Evolutionary conservation across 441 rosid genomes (phyloP), one percentile per base, ranked within the genome.

Genomic region (Arabidopsis lyrata): DNA sequence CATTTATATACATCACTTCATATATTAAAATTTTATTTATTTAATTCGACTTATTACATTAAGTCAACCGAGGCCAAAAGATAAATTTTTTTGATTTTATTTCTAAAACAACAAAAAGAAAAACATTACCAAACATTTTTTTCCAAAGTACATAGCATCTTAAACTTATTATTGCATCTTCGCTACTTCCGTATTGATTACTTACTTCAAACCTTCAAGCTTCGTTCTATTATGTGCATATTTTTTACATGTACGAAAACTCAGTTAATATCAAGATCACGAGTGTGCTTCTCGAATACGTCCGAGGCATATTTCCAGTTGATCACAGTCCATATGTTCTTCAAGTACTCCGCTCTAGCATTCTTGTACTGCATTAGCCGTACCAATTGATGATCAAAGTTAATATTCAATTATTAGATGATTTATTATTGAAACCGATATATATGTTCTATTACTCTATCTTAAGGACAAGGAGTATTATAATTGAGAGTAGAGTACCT

Each of bases 281-380:
- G 41, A 13, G 0, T 59, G 63, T 58, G 91, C 74, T 82, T 87
- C 39, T 81, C 86, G 36, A 81, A 90, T 39, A 87, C 69, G 22
- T 85, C 85, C 18, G 85, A 68, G 0, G 95, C 97, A 72, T 88
- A 86, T 75, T 90, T 90, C 98, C 99, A 92, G 76, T 92, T 87
- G 64, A 95, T 81, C 29, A 95, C 97, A 73, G 80, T 89, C 98
- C 98, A 95, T 73, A 92, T 84, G 83, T 89, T 90, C 92, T 92
- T 90, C 72, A 90, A 80, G 81, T 90, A 95, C 54, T 95, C 98
- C 0, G 95, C 91, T 77, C 90, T 90, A 42, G 86, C 99, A 76
- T 95, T 95, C 86, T 95, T 95, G 90, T 95, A 95, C 99, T 95
- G 90, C 78, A 84, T 53, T 8, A 63, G 32, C 50, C 58, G 48